Base-by-base conservation (phyloP, 441 rosid species). In the Heliophila coronopifolia region DNA sequence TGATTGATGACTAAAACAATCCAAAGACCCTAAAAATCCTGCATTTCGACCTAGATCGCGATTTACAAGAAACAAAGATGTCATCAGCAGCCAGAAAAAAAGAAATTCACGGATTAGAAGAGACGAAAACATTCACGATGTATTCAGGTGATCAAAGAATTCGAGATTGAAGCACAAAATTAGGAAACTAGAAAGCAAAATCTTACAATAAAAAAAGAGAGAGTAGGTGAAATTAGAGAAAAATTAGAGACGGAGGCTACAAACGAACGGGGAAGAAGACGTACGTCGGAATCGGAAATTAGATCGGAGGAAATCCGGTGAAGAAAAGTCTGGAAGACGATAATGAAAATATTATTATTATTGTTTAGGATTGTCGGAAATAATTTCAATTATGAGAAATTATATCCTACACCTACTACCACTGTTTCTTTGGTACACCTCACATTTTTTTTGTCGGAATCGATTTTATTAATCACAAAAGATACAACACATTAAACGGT, bases 241-340 rank as follows among this genome's bases (percentile, higher is more conserved):
- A 18, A 10, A 2, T 0, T n/a, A n/a, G n/a, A 49, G 30, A 41
- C 7, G 23, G 37, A 60, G 47, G 27, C 34, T 54, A 37, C 35
- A 48, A 25, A n/a, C 38, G 49, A 31, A 46, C 23, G 45, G 9
- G 27, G 23, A 16, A 28, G 5, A 4, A 5, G 43, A 12, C 23
- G 2, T 19, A 11, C 39, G 48, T 16, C 50, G 47, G 39, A 16
- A 8, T 27, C 14, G 47, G 53, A 0, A 15, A 33, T 25, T 40
- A 4, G 39, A 56, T 48, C 42, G 61, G 32, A 31, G 46, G 28
- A 36, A 42, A 25, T 27, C 38, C 39, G 62, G 45, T 26, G 44
- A 34, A 13, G 28, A 44, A 19, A 26, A 9, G 24, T 22, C 4
- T 14, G 8, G 60, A 61, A 36, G 45, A 46, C 35, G 48, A 54